Conservation (phyloP, 1,284 basidiomycete species). For the Meira nashicola region DNA sequence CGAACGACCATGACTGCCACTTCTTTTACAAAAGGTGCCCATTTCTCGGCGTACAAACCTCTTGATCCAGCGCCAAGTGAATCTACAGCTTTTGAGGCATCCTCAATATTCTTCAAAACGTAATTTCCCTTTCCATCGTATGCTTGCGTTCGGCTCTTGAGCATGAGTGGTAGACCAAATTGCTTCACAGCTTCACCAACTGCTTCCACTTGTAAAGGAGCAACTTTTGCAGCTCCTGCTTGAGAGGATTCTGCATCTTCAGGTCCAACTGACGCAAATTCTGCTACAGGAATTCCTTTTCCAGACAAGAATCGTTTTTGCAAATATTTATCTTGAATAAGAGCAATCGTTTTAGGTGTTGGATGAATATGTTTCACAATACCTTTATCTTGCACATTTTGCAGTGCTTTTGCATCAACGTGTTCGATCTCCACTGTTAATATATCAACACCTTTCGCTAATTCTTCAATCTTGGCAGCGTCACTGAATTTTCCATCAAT, state of each 20-base stretch:
- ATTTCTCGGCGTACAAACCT: conserved; percentile 83
- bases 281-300: conserved; percentile 64
- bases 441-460: conserved; percentile 77
- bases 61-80: conserved; percentile 51
- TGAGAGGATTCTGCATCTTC: conserved; percentile 55
- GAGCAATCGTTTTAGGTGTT: conserved; percentile 72
- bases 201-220: conserved; percentile 40
- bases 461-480: conserved; percentile 70
- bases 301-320: conserved; percentile 69
- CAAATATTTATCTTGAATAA: conserved; percentile 90
- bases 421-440: conserved; percentile 98
- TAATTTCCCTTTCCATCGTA: conserved; percentile 96
- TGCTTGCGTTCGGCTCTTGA: conserved; percentile 88
- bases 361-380: conserved; percentile 67
- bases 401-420: conserved; percentile 75
- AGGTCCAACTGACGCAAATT: conserved; percentile 59
- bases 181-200: conserved; percentile 35
- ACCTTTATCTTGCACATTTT: conserved; percentile 44
- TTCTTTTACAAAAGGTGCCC: conserved; percentile 83
- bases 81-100: conserved; percentile 64
- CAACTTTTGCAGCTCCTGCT: conserved; percentile 54
- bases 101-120: conserved; percentile 62
- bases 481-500: conserved; percentile 86
- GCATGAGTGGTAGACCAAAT: conserved; percentile 86
- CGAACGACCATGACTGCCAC: conserved; percentile 97